Percentiles rank a stretch among this genome's conserved stretches.
phyloP scores from a whole-genome alignment of 805 yeast genomes.

The Saccharomycopsis capsularis region DNA sequence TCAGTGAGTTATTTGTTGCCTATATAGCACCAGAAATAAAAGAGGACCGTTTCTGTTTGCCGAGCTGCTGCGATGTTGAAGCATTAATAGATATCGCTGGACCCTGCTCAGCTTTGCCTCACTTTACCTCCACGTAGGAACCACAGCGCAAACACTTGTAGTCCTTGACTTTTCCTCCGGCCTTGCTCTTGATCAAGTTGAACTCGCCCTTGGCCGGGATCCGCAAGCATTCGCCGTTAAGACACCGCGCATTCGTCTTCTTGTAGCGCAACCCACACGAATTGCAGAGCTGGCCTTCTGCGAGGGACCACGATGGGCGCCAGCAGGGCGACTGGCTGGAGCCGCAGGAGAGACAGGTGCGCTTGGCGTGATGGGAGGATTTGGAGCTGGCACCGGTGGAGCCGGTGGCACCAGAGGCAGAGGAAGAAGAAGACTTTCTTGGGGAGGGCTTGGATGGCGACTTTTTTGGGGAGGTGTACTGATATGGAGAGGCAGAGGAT shows the following conservation, averaged over 20 bases:
- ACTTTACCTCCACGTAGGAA: constrained; percentile 43
- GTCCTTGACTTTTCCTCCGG: constrained; percentile 35
- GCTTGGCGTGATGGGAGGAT: constrained; percentile 25
- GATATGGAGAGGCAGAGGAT: constrained; percentile 4
- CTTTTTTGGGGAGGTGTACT: constrained; percentile 17
- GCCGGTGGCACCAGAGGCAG: constrained; percentile 23
- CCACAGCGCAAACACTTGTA: constrained; percentile 56
- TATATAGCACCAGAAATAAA: no score
- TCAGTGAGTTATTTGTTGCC: no score
- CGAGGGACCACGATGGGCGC: constrained; percentile 93
- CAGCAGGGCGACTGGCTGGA: constrained; percentile 93
- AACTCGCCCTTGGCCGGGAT: constrained; percentile 97
- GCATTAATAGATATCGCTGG: no score
- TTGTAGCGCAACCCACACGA: constrained; percentile 94
- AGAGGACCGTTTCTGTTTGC: no score
- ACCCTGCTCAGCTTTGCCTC: no score
- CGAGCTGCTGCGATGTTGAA: no score
- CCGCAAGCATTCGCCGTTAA: constrained; percentile 65
- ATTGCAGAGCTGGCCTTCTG: constrained; percentile 93
- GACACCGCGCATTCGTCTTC: constrained; percentile 88
- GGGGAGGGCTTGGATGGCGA: constrained; percentile 17
- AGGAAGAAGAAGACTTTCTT: background rate
- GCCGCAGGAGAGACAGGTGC: constrained; percentile 86
- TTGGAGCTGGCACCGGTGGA: constrained; percentile 33
- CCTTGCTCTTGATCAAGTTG: constrained; percentile 75